phyloP scores from a whole-genome alignment of 228 moss, liverwort and hornwort species.

The Sphagnum magellanicum region DNA sequence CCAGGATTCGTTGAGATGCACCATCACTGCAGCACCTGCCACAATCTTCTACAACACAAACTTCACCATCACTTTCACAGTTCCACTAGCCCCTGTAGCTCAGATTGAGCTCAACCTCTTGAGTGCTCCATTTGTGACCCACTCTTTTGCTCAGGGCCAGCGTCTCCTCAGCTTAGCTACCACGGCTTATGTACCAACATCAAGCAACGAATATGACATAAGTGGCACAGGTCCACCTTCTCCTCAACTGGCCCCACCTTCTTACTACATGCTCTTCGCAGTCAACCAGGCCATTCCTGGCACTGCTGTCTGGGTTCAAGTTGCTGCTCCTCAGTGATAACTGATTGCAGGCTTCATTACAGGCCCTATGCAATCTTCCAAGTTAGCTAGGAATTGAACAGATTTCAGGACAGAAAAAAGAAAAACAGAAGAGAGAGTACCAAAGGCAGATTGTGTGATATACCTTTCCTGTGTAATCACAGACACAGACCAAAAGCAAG shows the following conservation, averaged over 20 bases:
- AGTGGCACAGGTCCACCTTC: conserved; percentile 22
- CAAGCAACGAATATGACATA: conserved; percentile 2
- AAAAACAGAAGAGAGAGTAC: too few species aligned
- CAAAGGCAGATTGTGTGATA: too few species aligned
- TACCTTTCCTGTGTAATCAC: too few species aligned
- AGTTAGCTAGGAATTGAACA: too few species aligned
- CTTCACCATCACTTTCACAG: conserved; percentile 17
- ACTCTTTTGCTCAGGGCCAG: conserved; percentile 38
- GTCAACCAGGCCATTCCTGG: conserved; percentile 29
- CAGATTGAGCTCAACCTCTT: conserved; percentile 12
- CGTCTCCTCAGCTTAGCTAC: conserved; percentile 23
- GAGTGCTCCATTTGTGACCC: conserved; percentile 35
- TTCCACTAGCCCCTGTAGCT: conserved; percentile 11
- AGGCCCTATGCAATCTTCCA: background rate
- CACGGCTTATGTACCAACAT: background rate
- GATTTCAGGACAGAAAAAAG: too few species aligned
- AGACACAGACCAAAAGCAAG: too few species aligned
- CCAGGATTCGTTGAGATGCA: conserved; percentile 16
- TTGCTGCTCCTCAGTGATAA: conserved; percentile 7
- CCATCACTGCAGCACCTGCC: conserved; percentile 10
- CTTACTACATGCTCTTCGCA: conserved; percentile 44
- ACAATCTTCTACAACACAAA: conserved; percentile 10
- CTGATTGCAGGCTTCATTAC: background rate
- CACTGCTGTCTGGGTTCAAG: conserved; percentile 23
- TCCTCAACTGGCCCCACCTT: conserved; percentile 20